Base-by-base conservation (phyloP, 345 rosid genomes). In the Aethionema arabicum region DNA sequence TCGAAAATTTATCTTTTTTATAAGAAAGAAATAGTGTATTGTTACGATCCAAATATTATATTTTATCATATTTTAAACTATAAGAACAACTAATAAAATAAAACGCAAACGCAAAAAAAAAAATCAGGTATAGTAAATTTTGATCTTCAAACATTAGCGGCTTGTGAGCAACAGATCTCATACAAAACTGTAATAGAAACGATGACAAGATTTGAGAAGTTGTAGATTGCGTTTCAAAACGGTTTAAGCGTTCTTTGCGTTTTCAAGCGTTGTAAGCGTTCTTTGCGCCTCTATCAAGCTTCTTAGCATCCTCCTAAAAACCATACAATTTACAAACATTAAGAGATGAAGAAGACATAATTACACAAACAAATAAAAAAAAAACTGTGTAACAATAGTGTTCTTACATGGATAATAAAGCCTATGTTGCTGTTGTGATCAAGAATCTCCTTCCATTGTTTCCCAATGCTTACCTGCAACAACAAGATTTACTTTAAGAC, bases 381-480 rank as follows among this genome's bases (percentile, higher is more conserved):
- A 12, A 15, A 53, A 10, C 12, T 40, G 12, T 0, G 11, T 45
- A 3, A 32, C 39, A 50, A n/a, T n/a, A n/a, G n/a, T n/a, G 27
- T 59, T 14, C 86, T 67, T 78, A 90, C 97, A 78, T 90, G 95
- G 69, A 84, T 72, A 39, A 90, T 83, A 78, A 87, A 93, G 43
- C 97, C 97, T 0, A 90, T 85, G 60, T 57, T 66, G 6, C 70
- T 92, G 33, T 84, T 83, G 76, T 73, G 79, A 67, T 87, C 95
- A 10, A 93, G 82, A 13, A 87, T 52, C 70, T 87, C 96, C 76
- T 87, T 90, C 99, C 92, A 85, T 64, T 87, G 97, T 51, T 77
- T 88, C 60, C 92, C 99, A 51, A 90, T 87, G 82, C 92, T 93
- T 45, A 82, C 32, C 97, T 93, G 83, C 47, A 56, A 47, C 40